A percentile compares a stretch with the other conserved stretches of the same genome.
These are phyloP conservation scores for Cladosporium velox DNA, from an alignment of 2,329 filamentous ascomycete species.

Conservation along the genomic window DNA sequence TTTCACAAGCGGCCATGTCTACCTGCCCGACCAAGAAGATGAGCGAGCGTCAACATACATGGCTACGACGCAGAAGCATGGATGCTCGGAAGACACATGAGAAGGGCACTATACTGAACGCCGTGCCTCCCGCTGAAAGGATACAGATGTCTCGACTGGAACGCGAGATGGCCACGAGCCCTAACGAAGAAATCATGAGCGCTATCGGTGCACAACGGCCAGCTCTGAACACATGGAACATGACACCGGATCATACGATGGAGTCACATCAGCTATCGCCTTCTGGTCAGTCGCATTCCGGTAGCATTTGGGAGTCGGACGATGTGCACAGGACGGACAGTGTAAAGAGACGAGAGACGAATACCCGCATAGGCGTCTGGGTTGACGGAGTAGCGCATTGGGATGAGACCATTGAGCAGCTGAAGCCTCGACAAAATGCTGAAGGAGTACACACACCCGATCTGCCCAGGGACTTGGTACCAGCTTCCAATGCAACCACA, in stretches of 20 bases:
- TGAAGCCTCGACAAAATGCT: neutral
- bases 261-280: constrained; percentile 14
- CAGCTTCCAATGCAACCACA: neutral
- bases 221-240: constrained; percentile 8
- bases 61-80: constrained; percentile 23
- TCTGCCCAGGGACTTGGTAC: neutral
- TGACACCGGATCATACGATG: constrained; percentile 14
- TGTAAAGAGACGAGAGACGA: constrained; percentile 33
- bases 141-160: constrained; percentile 38
- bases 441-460: neutral
- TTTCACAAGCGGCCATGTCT: constrained; percentile 25
- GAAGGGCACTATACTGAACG: constrained; percentile 35
- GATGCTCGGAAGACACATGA: constrained; percentile 16
- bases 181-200: constrained; percentile 44
- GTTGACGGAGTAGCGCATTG: constrained; percentile 48
- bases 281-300: neutral
- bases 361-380: constrained; percentile 46
- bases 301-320: neutral
- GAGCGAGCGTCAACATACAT: constrained; percentile 30
- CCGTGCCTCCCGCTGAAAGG: constrained; percentile 34
- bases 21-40: constrained; percentile 24
- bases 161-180: constrained; percentile 42
- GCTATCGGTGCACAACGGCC: constrained; percentile 23
- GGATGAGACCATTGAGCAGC: constrained; percentile 31
- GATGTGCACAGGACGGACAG: constrained; percentile 9